These are phyloP conservation scores for Tetrastigma voinierianum DNA, from an alignment of 164 flowering plant species.

Conservation along the genomic window DNA sequence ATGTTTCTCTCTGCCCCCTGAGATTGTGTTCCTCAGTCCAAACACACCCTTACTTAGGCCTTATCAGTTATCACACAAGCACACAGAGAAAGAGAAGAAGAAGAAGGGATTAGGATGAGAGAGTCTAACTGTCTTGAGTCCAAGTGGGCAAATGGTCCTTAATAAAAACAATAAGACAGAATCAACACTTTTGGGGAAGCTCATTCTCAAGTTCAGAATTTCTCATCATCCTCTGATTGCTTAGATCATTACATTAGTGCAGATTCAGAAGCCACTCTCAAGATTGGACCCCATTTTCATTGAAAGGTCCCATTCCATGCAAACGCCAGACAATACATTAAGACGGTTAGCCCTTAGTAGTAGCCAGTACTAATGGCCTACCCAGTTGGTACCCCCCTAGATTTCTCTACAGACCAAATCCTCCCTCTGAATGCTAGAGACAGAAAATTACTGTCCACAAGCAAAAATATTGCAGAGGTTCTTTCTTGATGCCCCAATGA, in stretches of 20 bases:
- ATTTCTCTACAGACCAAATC: conserved; percentile 21
- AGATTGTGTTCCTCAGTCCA: neutral
- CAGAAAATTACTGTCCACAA: conserved; percentile 22
- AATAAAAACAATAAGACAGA: conserved; percentile 16
- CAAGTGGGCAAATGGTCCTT: conserved; percentile 14
- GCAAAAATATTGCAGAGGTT: neutral
- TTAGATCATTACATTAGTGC: conserved; percentile 1
- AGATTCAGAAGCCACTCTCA: conserved; percentile 1
- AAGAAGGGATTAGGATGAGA: neutral
- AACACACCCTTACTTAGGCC: neutral
- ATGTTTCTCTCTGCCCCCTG: conserved; percentile 3
- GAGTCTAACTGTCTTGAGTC: too few species aligned
- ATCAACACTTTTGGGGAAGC: neutral
- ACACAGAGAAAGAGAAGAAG: too few species aligned
- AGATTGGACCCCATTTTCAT: neutral
- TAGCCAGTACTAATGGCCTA: conserved; percentile 10
- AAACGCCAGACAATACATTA: conserved; percentile 7
- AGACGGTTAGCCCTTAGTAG: conserved; percentile 11
- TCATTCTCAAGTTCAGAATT: too few species aligned
- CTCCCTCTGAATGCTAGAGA: conserved; percentile 11
- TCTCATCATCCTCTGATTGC: conserved; percentile 12
- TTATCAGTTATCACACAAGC: neutral
- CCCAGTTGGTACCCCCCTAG: conserved; percentile 19
- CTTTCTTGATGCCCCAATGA: neutral
- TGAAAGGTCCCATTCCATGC: conserved; percentile 22